Conservation (phyloP, 768 basidiomycete species). For the Boletus rubroflammeus region DNA sequence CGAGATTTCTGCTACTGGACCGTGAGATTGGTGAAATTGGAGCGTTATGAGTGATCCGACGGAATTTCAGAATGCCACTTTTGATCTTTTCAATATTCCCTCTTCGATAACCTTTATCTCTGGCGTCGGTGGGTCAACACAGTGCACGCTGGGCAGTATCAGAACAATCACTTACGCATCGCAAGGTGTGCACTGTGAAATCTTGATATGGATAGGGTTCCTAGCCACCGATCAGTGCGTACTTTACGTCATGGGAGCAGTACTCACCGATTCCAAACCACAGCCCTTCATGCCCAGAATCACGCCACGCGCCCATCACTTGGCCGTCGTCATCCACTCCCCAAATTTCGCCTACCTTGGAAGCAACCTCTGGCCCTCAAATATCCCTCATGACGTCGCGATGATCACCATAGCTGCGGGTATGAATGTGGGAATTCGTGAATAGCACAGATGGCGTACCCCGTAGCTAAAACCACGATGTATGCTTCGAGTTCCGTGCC, state of each 20-base stretch:
- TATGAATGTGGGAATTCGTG: neutral
- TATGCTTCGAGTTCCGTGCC: slow-evolving; percentile 21
- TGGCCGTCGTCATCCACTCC: slow-evolving; percentile 59
- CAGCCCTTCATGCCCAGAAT: slow-evolving; percentile 30
- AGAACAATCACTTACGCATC: neutral
- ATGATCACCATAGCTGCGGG: slow-evolving; percentile 40
- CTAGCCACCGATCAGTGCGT: neutral
- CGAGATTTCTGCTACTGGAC: neutral
- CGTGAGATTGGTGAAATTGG: neutral
- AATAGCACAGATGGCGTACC: neutral
- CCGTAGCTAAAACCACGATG: slow-evolving; percentile 22
- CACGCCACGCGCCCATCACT: slow-evolving; percentile 33
- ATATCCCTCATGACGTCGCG: slow-evolving; percentile 36
- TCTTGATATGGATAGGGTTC: slow-evolving; percentile 5
- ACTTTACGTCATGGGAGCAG: neutral
- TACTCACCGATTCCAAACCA: slow-evolving; percentile 11
- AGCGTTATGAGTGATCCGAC: neutral
- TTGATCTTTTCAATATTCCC: neutral
- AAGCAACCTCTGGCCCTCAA: slow-evolving; percentile 42
- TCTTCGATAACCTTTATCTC: slow-evolving; percentile 6
- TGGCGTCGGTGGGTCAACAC: neutral
- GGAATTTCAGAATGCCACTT: neutral
- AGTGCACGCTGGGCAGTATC: neutral
- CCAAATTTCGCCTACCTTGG: slow-evolving; percentile 49
- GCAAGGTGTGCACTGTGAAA: slow-evolving; percentile 6